Conservation (phyloP, 805 yeast species). For the Schwanniomyces polymorphus region DNA sequence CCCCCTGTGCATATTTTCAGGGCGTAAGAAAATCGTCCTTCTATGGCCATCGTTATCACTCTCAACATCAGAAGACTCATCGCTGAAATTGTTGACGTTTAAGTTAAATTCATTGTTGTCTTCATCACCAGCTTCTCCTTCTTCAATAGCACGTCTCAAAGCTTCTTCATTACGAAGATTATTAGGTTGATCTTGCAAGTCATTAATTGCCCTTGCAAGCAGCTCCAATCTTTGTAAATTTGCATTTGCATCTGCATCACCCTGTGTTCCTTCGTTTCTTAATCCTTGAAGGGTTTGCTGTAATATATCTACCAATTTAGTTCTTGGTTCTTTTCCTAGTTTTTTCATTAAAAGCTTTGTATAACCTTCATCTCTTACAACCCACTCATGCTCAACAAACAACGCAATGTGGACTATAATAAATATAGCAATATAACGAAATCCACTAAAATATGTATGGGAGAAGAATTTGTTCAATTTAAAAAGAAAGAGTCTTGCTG, state of each 20-base stretch:
- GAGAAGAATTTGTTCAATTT: conserved; percentile 22
- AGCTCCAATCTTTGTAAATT: conserved; percentile 21
- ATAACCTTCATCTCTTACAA: conserved; percentile 69
- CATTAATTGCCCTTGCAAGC: conserved; percentile 27
- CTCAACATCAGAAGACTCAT: conserved; percentile 2
- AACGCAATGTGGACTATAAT: conserved; percentile 45
- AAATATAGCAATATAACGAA: conserved; percentile 39
- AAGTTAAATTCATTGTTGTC: conserved; percentile 16
- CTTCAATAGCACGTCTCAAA: conserved; percentile 17
- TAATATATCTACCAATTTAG: conserved; percentile 39
- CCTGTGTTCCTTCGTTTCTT: conserved; percentile 20
- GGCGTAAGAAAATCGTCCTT: conserved; percentile 3
- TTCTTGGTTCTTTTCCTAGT: conserved; percentile 57
- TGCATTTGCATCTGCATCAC: conserved; percentile 21
- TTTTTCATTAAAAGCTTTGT: conserved; percentile 54
- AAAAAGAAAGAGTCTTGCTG: conserved; percentile 10
- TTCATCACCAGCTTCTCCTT: conserved; percentile 12
- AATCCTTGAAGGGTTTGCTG: conserved; percentile 26
- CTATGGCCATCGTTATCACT: conserved; percentile 2
- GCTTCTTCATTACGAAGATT: conserved; percentile 13
- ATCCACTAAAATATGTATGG: conserved; percentile 38
- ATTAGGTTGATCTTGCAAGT: conserved; percentile 16
- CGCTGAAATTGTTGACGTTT: neutral
- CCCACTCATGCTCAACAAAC: conserved; percentile 68
- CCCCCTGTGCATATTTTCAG: neutral